phyloP scores from a whole-genome alignment of 2,329 filamentous ascomycete genomes.

The Dryadomyces quercivorus region DNA sequence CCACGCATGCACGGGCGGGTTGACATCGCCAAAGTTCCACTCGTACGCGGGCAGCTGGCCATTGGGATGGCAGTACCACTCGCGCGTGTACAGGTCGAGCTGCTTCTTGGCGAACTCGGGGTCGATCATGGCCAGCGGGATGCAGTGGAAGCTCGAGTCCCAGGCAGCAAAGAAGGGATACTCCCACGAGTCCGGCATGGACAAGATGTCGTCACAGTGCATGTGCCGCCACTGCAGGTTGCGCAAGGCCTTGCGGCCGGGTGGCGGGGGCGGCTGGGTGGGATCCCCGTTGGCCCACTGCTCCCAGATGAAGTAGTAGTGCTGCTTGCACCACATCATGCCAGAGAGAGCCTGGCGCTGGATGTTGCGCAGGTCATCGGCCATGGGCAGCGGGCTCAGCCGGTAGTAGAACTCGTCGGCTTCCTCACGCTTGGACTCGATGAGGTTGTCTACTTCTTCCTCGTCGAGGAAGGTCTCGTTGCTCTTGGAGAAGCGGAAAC shows the following conservation, averaged over 20 bases:
- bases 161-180: constrained; percentile 97
- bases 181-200: constrained; percentile 98
- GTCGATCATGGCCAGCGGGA: constrained; percentile 91
- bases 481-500: constrained; percentile 74
- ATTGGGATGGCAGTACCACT: constrained; percentile 99
- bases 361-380: constrained; percentile 86
- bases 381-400: constrained; percentile 85
- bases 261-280: constrained; percentile 72
- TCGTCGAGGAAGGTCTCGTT: constrained; percentile 75
- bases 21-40: constrained; percentile 97
- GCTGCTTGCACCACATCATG: constrained; percentile 98
- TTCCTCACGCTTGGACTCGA: constrained; percentile 76
- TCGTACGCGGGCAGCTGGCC: constrained; percentile 86
- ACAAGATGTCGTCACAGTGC: constrained; percentile 87
- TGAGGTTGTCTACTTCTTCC: constrained; percentile 80
- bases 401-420: constrained; percentile 94
- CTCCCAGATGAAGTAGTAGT: constrained; percentile 94
- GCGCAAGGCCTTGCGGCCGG: constrained; percentile 64
- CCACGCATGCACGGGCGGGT: constrained; percentile 94
- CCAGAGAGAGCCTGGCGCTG: constrained; percentile 89
- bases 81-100: constrained; percentile 85
- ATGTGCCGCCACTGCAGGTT: constrained; percentile 92
- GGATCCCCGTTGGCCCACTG: constrained; percentile 96
- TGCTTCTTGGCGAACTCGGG: constrained; percentile 98
- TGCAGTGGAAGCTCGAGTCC: constrained; percentile 96